Conservation (phyloP, 768 basidiomycete species). For the Floccularia luteovirens region DNA sequence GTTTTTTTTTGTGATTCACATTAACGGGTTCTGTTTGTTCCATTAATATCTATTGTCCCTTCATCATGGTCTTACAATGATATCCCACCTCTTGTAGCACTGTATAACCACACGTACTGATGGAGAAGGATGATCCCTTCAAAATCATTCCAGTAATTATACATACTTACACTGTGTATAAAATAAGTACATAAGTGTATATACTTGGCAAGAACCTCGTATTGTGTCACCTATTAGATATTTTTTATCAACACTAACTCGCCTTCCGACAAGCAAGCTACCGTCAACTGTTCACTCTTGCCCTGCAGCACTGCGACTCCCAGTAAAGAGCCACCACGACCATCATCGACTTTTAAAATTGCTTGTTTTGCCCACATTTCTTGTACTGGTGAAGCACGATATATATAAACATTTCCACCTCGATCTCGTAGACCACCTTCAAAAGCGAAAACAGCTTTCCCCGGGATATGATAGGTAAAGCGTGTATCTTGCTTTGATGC, state of each 20-base stretch:
- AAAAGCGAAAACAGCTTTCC: slow-evolving; percentile 65
- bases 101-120: slow-evolving; percentile 1
- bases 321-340: slow-evolving; percentile 63
- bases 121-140: too few relatives aligned
- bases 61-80: slow-evolving; percentile 1
- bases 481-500: slow-evolving; percentile 88
- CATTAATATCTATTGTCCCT: slow-evolving; percentile 20
- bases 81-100: slow-evolving; percentile 1
- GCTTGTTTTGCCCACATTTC: slow-evolving; percentile 73
- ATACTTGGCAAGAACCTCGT: background rate
- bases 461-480: slow-evolving; percentile 70
- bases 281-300: slow-evolving; percentile 22
- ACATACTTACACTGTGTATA: too few relatives aligned
- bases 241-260: slow-evolving; percentile 56
- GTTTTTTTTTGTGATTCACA: slow-evolving; percentile 9
- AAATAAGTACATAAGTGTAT: too few relatives aligned
- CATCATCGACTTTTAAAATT: slow-evolving; percentile 69
- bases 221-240: slow-evolving; percentile 7
- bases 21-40: slow-evolving; percentile 16
- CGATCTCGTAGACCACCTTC: slow-evolving; percentile 65
- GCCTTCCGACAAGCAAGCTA: slow-evolving; percentile 74
- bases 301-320: slow-evolving; percentile 56
- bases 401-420: slow-evolving; percentile 83
- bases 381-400: slow-evolving; percentile 45
- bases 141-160: too few relatives aligned